phyloP scores from a whole-genome alignment of 2,329 filamentous ascomycete genomes.

The Pseudogymnoascus sp. region DNA sequence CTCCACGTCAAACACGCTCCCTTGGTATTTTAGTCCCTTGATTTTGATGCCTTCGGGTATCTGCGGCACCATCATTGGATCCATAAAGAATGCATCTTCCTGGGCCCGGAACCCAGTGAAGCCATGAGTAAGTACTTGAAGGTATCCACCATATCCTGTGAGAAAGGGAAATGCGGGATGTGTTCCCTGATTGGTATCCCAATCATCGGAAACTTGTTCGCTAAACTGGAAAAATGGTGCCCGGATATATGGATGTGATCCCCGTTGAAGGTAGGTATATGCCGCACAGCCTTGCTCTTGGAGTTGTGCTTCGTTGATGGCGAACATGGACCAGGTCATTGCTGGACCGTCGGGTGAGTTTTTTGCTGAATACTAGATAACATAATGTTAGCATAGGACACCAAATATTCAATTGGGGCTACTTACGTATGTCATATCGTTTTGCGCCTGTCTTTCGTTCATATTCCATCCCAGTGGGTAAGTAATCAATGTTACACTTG shows the following conservation, averaged over 20 bases:
- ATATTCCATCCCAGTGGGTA: constrained; percentile 10
- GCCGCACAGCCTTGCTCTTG: constrained; percentile 58
- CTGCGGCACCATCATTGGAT: constrained; percentile 50
- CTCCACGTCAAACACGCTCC: constrained; percentile 7
- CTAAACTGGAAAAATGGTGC: constrained; percentile 64
- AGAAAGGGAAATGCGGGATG: constrained; percentile 64
- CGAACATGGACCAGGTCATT: constrained; percentile 66
- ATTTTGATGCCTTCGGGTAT: constrained; percentile 39
- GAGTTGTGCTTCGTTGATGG: constrained; percentile 57
- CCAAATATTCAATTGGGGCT: not conserved
- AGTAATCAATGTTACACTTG: constrained; percentile 14
- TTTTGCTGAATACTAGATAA: no score
- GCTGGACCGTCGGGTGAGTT: constrained; percentile 50
- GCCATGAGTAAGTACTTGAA: constrained; percentile 58
- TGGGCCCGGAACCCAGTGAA: constrained; percentile 57
- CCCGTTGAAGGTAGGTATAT: constrained; percentile 58
- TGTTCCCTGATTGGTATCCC: constrained; percentile 50
- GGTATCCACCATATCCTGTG: constrained; percentile 62
- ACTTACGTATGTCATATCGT: not conserved
- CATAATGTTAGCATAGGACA: not conserved
- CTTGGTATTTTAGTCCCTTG: constrained; percentile 19
- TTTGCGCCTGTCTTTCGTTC: not conserved
- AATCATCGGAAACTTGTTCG: constrained; percentile 57
- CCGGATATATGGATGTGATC: constrained; percentile 53
- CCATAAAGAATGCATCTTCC: constrained; percentile 50